These are phyloP conservation scores for Pneumocystis sp. DNA, from an alignment of 1,139 yeast species.

Conservation along the genomic window DNA sequence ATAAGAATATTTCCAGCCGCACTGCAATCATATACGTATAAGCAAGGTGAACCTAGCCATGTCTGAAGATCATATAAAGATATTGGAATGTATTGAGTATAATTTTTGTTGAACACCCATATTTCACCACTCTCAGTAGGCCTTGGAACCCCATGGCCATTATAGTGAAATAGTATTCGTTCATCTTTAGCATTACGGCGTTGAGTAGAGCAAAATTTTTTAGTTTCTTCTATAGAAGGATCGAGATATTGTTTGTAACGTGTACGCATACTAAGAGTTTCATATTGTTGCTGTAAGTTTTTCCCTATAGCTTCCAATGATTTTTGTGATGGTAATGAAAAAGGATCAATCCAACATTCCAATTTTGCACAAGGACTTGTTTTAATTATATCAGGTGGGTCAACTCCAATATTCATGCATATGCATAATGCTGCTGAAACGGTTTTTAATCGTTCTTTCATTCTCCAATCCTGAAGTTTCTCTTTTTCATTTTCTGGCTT, in stretches of 20 bases:
- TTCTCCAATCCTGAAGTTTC: conserved; percentile 75
- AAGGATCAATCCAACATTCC: conserved; percentile 91
- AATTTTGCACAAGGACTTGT: conserved; percentile 87
- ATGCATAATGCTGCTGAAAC: conserved; percentile 86
- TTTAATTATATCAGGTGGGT: conserved; percentile 90
- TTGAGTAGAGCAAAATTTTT: conserved; percentile 75
- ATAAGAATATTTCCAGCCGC: conserved; percentile 89
- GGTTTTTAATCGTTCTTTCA: conserved; percentile 82
- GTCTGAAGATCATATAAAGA: conserved; percentile 84
- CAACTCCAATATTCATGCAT: conserved; percentile 86
- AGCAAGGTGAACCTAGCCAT: conserved; percentile 96
- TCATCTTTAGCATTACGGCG: conserved; percentile 79
- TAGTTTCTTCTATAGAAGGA: conserved; percentile 92
- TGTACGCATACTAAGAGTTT: conserved; percentile 71
- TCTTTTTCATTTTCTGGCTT: conserved; percentile 21
- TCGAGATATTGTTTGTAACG: conserved; percentile 82
- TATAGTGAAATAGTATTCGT: conserved; percentile 80
- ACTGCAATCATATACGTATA: conserved; percentile 86
- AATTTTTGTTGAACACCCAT: conserved; percentile 95
- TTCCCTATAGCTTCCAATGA: conserved; percentile 89
- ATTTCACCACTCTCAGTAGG: conserved; percentile 97
- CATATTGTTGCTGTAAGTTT: conserved; percentile 74
- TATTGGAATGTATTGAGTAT: conserved; percentile 93
- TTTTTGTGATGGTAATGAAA: conserved; percentile 68
- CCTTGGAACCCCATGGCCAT: conserved; percentile 97